These are phyloP conservation scores for Podospora appendiculata DNA, from an alignment of 495 filamentous ascomycete species.

Conservation along the genomic window DNA sequence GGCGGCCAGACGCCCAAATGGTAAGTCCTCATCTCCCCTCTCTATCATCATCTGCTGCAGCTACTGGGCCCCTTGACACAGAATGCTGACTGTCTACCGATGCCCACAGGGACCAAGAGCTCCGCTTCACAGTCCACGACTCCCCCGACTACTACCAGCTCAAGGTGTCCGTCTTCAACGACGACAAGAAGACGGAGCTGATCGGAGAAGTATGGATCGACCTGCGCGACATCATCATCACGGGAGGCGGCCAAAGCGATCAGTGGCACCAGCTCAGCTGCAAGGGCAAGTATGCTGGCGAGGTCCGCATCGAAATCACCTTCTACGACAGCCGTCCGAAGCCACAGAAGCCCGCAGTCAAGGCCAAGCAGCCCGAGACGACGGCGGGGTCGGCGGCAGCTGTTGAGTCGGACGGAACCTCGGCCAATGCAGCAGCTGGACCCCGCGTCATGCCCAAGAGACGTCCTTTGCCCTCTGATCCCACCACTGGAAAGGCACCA, in stretches of 20 bases:
- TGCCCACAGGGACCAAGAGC: constrained; percentile 79
- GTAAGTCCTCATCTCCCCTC: constrained; percentile 42
- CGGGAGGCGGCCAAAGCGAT: constrained; percentile 86
- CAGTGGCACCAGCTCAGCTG: constrained; percentile 82
- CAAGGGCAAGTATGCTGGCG: constrained; percentile 90
- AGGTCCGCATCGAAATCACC: constrained; percentile 90
- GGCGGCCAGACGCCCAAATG: constrained; percentile 95
- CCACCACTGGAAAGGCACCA: constrained; percentile 45
- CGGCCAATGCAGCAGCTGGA: constrained; percentile 28
- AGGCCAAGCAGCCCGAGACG: constrained; percentile 29
- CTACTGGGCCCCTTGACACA: not conserved
- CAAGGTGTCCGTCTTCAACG: constrained; percentile 94
- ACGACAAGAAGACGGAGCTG: constrained; percentile 91
- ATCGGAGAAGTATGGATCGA: constrained; percentile 91
- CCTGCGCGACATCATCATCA: constrained; percentile 69
- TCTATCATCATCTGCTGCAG: not conserved
- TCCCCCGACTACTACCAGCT: constrained; percentile 91
- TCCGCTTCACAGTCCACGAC: constrained; percentile 93
- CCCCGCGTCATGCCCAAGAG: constrained; percentile 49
- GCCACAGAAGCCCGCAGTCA: constrained; percentile 53
- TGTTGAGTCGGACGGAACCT: not conserved
- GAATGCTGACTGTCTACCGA: not conserved
- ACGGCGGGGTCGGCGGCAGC: constrained; percentile 11
- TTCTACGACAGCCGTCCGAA: constrained; percentile 89
- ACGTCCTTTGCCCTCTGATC: constrained; percentile 70